Conservation (phyloP, 768 basidiomycete species). For the Gloeopeniophorella convolvens region DNA sequence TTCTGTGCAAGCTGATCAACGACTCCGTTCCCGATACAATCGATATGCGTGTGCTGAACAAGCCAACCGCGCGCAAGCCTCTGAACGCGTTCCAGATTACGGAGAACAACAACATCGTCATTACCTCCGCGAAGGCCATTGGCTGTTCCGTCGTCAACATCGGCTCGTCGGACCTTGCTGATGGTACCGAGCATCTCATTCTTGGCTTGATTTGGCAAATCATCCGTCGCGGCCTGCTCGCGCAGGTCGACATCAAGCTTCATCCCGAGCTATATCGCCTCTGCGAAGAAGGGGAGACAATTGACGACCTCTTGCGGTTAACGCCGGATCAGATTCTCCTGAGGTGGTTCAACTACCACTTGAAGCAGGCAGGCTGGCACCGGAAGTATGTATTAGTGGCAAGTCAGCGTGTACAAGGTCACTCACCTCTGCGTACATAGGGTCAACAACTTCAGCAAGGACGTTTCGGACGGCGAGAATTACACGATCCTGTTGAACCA, state of each 20-base stretch:
- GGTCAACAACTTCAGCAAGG: slow-evolving; percentile 95
- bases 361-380: slow-evolving; percentile 92
- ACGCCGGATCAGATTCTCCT: slow-evolving; percentile 96
- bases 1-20: slow-evolving; percentile 98
- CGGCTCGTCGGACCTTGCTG: slow-evolving; percentile 85
- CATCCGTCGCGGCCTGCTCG: slow-evolving; percentile 87
- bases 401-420: neutral
- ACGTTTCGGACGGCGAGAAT: slow-evolving; percentile 96
- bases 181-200: slow-evolving; percentile 93
- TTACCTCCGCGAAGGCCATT: slow-evolving; percentile 95
- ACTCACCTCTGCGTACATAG: slow-evolving; percentile 34
- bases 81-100: slow-evolving; percentile 99
- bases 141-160: slow-evolving; percentile 99
- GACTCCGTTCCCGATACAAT: slow-evolving; percentile 99
- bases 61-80: slow-evolving; percentile 67
- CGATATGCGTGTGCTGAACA: slow-evolving; percentile 97
- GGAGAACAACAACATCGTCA: slow-evolving; percentile 99
- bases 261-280: slow-evolving; percentile 96
- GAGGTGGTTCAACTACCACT: slow-evolving; percentile 99
- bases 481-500: slow-evolving; percentile 96
- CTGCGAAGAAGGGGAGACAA: slow-evolving; percentile 94
- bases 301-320: slow-evolving; percentile 88
- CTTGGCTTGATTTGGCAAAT: slow-evolving; percentile 99
- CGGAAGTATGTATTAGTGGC: slow-evolving; percentile 48
- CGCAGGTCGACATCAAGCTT: slow-evolving; percentile 95